Percentiles rank a stretch among this genome's conserved stretches.
These are phyloP conservation scores for Sequoia sempervirens DNA, from an alignment of 75 land plant species.

Conservation along the genomic window DNA sequence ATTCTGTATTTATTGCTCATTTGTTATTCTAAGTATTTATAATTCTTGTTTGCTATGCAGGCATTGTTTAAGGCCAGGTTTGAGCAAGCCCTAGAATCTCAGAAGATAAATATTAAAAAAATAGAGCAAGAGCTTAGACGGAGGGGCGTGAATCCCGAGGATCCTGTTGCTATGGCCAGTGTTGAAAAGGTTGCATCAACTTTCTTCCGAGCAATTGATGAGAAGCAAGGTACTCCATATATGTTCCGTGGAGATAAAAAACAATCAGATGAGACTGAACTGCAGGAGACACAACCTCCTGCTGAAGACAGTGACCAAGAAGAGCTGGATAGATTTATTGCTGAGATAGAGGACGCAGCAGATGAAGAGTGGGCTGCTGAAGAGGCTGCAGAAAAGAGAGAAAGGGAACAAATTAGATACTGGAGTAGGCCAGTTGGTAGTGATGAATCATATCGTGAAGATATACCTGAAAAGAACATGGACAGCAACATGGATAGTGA, in stretches of 20 bases:
- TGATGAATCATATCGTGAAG: slow-evolving; percentile 11
- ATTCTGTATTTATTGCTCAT: not conserved
- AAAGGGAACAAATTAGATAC: slow-evolving; percentile 38
- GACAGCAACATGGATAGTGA: slow-evolving; percentile 16
- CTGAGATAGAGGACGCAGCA: slow-evolving; percentile 72
- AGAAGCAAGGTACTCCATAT: slow-evolving; percentile 67
- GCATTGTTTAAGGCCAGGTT: slow-evolving; percentile 49
- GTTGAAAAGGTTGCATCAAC: slow-evolving; percentile 68
- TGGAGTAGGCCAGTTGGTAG: slow-evolving; percentile 21
- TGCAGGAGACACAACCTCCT: slow-evolving; percentile 19
- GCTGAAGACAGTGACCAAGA: slow-evolving; percentile 43
- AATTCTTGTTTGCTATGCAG: slow-evolving; percentile 34
- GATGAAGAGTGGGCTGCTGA: slow-evolving; percentile 67
- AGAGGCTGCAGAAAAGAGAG: slow-evolving; percentile 60
- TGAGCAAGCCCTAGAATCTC: slow-evolving; percentile 84
- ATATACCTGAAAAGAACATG: slow-evolving; percentile 18
- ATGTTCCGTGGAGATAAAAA: slow-evolving; percentile 37
- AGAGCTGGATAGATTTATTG: slow-evolving; percentile 61
- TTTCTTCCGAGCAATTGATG: slow-evolving; percentile 72
- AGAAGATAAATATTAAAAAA: slow-evolving; percentile 71
- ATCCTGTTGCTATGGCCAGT: slow-evolving; percentile 75
- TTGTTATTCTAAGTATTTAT: not conserved
- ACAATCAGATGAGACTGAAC: slow-evolving; percentile 18
- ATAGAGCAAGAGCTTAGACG: slow-evolving; percentile 59
- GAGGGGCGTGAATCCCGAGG: slow-evolving; percentile 69